Percentiles rank a stretch among this genome's conserved stretches.
Evolutionary conservation across 192 early-diverging fungal genomes (phyloP).

Genomic region (Physocladia obscura): DNA sequence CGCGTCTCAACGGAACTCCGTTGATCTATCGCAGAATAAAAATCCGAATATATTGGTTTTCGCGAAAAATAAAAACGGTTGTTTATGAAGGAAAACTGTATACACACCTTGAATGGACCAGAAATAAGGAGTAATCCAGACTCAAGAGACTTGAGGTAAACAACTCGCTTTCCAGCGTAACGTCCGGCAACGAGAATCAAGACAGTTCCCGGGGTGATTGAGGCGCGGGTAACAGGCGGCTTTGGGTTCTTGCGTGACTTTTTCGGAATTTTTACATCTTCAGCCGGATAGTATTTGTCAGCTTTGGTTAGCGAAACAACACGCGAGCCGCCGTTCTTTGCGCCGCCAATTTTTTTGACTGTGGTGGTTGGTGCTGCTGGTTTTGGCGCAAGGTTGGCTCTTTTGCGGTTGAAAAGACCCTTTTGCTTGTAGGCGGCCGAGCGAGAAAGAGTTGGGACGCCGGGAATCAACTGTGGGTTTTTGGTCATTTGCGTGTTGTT

Average conservation of each 20-base stretch:
- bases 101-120: slow-evolving; percentile 87
- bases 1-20: slow-evolving; percentile 95
- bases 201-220: slow-evolving; percentile 97
- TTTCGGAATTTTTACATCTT: slow-evolving; percentile 79
- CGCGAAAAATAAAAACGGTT: neutral
- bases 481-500: slow-evolving; percentile 43
- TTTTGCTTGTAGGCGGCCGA: slow-evolving; percentile 80
- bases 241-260: slow-evolving; percentile 66
- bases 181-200: slow-evolving; percentile 93
- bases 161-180: slow-evolving; percentile 98
- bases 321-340: slow-evolving; percentile 79
- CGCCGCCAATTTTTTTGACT: slow-evolving; percentile 72
- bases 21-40: slow-evolving; percentile 61
- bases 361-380: slow-evolving; percentile 46
- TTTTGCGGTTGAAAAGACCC: slow-evolving; percentile 87
- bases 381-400: slow-evolving; percentile 53
- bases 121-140: slow-evolving; percentile 95
- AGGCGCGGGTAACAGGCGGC: slow-evolving; percentile 73
- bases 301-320: slow-evolving; percentile 70
- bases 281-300: slow-evolving; percentile 78
- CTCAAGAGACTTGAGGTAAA: slow-evolving; percentile 93
- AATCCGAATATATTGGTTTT: no score
- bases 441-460: slow-evolving; percentile 81
- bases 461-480: slow-evolving; percentile 81
- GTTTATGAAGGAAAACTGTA: no score